A percentile compares a stretch with the other conserved stretches of the same genome.
Conservation (phyloP, 2,329 filamentous ascomycete species). For the Colletotrichum filicis region DNA sequence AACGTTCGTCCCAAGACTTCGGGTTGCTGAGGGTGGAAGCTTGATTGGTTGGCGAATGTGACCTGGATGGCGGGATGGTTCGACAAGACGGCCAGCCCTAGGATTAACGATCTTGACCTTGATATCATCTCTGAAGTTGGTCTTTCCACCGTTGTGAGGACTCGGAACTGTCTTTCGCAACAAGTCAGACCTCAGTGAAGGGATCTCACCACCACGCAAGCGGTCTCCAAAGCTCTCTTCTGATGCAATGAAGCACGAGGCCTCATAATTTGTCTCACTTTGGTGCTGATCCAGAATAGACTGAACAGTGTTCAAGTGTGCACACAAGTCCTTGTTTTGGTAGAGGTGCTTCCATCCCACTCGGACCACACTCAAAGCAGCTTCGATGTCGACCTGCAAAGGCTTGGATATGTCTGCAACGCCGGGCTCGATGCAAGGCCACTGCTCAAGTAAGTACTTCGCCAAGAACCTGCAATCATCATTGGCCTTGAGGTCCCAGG, state of each 20-base stretch:
- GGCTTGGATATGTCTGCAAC: constrained; percentile 40
- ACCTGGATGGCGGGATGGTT: constrained; percentile 2
- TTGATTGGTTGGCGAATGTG: constrained; percentile 15
- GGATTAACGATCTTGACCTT: background rate
- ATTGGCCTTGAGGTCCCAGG: constrained; percentile 44
- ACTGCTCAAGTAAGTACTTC: constrained; percentile 53
- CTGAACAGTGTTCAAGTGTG: constrained; percentile 57
- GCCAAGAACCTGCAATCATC: constrained; percentile 51
- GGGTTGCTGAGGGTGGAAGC: background rate
- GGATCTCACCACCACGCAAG: constrained; percentile 35
- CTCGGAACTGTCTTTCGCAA: constrained; percentile 30
- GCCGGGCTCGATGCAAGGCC: constrained; percentile 53
- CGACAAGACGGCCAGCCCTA: background rate
- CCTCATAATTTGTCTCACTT: constrained; percentile 36
- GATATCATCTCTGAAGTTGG: too few relatives aligned
- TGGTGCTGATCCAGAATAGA: constrained; percentile 46
- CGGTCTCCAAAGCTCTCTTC: constrained; percentile 35
- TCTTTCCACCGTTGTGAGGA: constrained; percentile 6
- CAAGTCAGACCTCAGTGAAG: constrained; percentile 34
- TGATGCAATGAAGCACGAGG: constrained; percentile 32
- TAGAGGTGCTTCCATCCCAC: constrained; percentile 60
- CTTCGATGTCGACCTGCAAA: constrained; percentile 48
- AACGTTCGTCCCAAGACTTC: constrained; percentile 25
- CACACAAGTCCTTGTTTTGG: constrained; percentile 58
- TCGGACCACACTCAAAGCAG: constrained; percentile 51